Conservation (phyloP, 2,329 filamentous ascomycete species). For the Xylaria sp. region DNA sequence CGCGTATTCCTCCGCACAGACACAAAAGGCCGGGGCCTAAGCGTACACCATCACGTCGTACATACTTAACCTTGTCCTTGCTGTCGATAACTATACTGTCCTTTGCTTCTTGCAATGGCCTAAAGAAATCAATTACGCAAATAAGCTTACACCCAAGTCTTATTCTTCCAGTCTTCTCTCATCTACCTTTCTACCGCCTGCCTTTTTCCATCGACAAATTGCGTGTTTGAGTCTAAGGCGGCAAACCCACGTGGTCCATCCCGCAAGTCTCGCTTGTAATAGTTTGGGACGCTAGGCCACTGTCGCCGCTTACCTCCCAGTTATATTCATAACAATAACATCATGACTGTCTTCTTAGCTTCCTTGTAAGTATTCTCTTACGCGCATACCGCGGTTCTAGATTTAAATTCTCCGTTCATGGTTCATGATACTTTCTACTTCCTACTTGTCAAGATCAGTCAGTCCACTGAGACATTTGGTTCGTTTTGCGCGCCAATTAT, state of each 20-base stretch:
- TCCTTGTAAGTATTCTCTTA: slow-evolving; percentile 55
- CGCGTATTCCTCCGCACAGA: neutral
- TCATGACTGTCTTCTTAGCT: slow-evolving; percentile 63
- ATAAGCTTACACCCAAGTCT: slow-evolving; percentile 1
- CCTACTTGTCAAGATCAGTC: neutral
- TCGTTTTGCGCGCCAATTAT: slow-evolving; percentile 13
- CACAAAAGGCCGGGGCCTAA: neutral
- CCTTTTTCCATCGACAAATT: neutral
- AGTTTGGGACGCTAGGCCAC: neutral
- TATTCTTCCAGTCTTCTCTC: neutral
- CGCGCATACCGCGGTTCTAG: neutral
- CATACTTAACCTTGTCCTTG: neutral
- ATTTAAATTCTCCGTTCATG: neutral
- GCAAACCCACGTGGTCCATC: neutral
- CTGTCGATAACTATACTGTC: neutral
- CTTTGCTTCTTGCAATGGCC: neutral
- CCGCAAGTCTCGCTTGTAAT: neutral
- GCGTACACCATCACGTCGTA: neutral
- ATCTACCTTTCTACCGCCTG: neutral
- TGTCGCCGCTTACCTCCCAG: neutral
- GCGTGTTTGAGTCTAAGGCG: neutral
- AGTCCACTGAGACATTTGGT: neutral
- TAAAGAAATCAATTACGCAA: neutral
- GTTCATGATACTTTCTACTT: neutral
- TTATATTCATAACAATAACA: slow-evolving; percentile 38